phyloP scores from a whole-genome alignment of 371 early-diverging fungal species.

The Actinomucor elegans region DNA sequence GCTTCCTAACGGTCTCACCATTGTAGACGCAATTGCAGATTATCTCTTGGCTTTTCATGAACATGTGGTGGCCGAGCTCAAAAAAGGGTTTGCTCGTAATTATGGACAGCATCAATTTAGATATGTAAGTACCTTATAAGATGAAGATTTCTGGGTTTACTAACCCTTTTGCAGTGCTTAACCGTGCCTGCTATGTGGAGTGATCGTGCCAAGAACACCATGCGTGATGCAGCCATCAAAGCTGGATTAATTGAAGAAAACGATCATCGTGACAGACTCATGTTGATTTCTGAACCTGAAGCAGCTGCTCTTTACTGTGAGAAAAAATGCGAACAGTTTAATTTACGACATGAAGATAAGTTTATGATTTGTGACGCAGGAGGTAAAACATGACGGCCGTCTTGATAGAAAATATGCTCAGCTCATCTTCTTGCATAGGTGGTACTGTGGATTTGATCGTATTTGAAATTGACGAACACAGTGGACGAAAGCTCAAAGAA shows the following conservation, averaged over 20 bases:
- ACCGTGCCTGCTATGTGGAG: slow-evolving; percentile 57
- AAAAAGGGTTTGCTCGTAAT: slow-evolving; percentile 44
- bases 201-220: slow-evolving; percentile 48
- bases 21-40: slow-evolving; percentile 46
- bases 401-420: slow-evolving; percentile 16
- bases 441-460: no score
- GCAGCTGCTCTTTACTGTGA: slow-evolving; percentile 55
- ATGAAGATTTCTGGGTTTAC: no score
- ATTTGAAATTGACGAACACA: slow-evolving; percentile 37
- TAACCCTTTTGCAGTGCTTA: slow-evolving; percentile 28
- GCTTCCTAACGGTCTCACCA: slow-evolving; percentile 41
- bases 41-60: slow-evolving; percentile 46
- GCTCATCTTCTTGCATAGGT: no score
- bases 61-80: slow-evolving; percentile 34
- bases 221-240: slow-evolving; percentile 50
- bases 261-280: slow-evolving; percentile 45
- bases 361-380: slow-evolving; percentile 59
- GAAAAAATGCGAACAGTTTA: slow-evolving; percentile 50
- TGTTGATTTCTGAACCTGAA: no score
- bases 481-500: slow-evolving; percentile 48
- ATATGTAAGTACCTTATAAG: slow-evolving; percentile 21
- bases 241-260: slow-evolving; percentile 41
- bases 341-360: slow-evolving; percentile 38
- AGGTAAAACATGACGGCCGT: no score
- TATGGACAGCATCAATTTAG: slow-evolving; percentile 47